Evolutionary conservation across 805 yeast species (phyloP), one percentile per base, ranked within the genome.

Genomic region (Saccharomycopsis guyanensis): DNA sequence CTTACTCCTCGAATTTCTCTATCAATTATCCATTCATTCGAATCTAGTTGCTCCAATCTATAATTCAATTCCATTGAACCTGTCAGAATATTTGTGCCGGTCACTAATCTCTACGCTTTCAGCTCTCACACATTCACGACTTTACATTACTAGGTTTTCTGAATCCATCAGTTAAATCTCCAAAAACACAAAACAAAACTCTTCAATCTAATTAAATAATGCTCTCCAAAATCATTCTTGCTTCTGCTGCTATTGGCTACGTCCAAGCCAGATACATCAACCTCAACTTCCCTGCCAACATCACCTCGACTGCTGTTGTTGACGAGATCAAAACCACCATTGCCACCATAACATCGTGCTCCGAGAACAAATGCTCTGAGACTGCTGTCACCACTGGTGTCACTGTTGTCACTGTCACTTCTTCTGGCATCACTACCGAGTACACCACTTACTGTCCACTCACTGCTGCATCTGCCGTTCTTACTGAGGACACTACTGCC

Each of bases 401-500:
- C 35, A 27, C 18, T 10, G 36, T 27, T 40, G 43, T 40, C 35
- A 40, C 43, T 13, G 23, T 16, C 13, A 40, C 43, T 19, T 40
- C 43, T 31, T 33, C 29, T 13, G 43, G 43, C 20, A 24, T 40
- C 20, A n/a, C 10, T 12, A 33, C 63, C 39, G 49, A 50, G 29
- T 47, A 52, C 50, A 58, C 62, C 36, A 58, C 58, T 38, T 53
- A 53, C 50, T 56, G 60, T 38, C 60, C 66, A 37, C 46, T 55
- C 32, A 34, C 53, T 41, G 37, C 43, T 6, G 29, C 45, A 10
- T 24, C 46, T 3, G 25, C 10, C 18, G 10, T 15, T 33, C 5
- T 15, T 15, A 6, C 37, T 33, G 8, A 8, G 20, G 8, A 33
- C 18, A 5, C 37, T 15, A 12, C 37, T 33, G 6, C 18, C 20